A percentile compares a stretch with the other conserved stretches of the same genome.
These are phyloP conservation scores for Kwoniella europaea DNA, from an alignment of 768 basidiomycete genomes.

Conservation along the genomic window DNA sequence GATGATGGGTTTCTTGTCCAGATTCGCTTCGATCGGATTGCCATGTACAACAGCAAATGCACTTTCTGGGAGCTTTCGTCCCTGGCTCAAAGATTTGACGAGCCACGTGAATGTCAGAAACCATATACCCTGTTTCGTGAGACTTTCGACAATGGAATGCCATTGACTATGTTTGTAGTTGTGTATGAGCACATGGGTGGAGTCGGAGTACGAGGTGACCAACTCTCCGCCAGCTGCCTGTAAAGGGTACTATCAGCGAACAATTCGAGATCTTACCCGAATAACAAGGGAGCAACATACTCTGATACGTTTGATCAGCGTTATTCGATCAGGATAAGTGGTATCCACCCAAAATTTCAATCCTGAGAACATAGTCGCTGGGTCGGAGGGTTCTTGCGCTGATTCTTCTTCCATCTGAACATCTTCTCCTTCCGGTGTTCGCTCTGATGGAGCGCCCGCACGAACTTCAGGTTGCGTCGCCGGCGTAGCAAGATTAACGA, in stretches of 20 bases:
- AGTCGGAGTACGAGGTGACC: constrained; percentile 19
- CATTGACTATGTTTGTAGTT: constrained; percentile 25
- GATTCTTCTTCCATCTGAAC: not conserved
- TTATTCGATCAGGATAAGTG: constrained; percentile 18
- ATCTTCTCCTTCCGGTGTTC: not conserved
- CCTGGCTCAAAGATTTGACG: constrained; percentile 15
- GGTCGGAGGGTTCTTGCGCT: constrained; percentile 8
- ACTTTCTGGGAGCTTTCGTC: constrained; percentile 19
- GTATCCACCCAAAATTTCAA: constrained; percentile 34
- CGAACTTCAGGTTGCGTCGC: not conserved
- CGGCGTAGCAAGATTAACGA: not conserved
- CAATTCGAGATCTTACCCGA: too few species aligned
- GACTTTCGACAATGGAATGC: constrained; percentile 24
- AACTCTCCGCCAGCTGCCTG: constrained; percentile 29
- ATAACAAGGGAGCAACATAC: constrained; percentile 11
- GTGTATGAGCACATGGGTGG: constrained; percentile 40
- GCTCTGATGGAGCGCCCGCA: not conserved
- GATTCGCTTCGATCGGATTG: not conserved
- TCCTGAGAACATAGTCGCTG: constrained; percentile 21
- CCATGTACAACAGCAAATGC: constrained; percentile 17
- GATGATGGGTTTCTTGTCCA: not conserved
- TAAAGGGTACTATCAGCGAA: not conserved
- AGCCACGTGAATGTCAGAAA: constrained; percentile 25
- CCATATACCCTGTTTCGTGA: constrained; percentile 28
- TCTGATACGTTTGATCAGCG: constrained; percentile 18